phyloP scores from a whole-genome alignment of 208 protist genomes.

The Leptomonas seymouri region DNA sequence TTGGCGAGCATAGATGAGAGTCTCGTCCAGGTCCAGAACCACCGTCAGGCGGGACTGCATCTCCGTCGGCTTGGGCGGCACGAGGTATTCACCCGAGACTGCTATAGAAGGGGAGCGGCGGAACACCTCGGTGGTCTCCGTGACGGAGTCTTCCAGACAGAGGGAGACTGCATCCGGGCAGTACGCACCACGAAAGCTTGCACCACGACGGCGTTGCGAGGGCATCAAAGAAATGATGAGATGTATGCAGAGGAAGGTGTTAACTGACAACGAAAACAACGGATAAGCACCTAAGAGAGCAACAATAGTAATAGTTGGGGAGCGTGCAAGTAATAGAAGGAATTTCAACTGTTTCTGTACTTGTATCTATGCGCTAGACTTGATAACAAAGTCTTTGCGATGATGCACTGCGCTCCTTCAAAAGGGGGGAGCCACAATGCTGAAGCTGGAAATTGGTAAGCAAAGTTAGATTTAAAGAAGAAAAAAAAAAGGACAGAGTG shows the following conservation, averaged over 20 bases:
- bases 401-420: not conserved
- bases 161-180: conserved; percentile 22
- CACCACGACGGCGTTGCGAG: conserved; percentile 51
- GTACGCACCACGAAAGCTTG: conserved; percentile 52
- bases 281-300: no score
- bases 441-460: not conserved
- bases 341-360: not conserved
- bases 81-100: conserved; percentile 36
- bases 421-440: not conserved
- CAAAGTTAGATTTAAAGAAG: conserved; percentile 5
- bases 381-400: not conserved
- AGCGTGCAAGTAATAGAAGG: not conserved
- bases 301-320: no score
- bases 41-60: conserved; percentile 71
- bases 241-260: not conserved
- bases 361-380: not conserved
- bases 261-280: no score
- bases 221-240: conserved; percentile 18
- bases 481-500: conserved; percentile 27
- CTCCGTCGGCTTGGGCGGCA: conserved; percentile 61
- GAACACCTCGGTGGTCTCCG: conserved; percentile 28
- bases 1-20: conserved; percentile 86
- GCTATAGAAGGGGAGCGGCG: conserved; percentile 45
- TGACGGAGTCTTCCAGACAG: conserved; percentile 17
- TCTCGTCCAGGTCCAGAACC: conserved; percentile 94